phyloP scores from a whole-genome alignment of 1,284 basidiomycete genomes.

The Trametes polyzona region DNA sequence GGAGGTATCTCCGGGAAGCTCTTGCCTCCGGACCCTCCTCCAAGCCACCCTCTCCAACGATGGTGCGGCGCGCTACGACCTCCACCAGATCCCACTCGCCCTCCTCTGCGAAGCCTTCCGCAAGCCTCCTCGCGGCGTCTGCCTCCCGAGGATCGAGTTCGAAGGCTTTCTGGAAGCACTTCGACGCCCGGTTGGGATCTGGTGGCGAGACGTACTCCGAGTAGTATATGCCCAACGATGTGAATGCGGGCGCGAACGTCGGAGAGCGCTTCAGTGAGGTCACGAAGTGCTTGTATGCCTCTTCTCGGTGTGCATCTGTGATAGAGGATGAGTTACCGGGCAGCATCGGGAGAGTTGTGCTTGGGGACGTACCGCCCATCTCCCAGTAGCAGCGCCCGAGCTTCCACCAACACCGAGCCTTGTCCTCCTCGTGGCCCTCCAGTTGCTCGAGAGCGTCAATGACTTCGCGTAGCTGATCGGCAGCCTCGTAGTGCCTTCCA shows the following conservation, averaged over 20 bases:
- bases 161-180: conserved; percentile 99
- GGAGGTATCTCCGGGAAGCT: conserved; percentile 59
- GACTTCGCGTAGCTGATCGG: conserved; percentile 61
- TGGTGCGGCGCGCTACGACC: conserved; percentile 87
- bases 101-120: conserved; percentile 90
- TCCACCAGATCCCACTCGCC: conserved; percentile 97
- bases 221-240: conserved; percentile 93
- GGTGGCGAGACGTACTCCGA: conserved; percentile 70
- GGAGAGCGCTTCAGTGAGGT: conserved; percentile 78
- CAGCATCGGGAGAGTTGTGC: background rate
- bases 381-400: conserved; percentile 83
- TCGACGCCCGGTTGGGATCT: conserved; percentile 86
- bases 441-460: conserved; percentile 58
- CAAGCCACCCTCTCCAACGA: conserved; percentile 89
- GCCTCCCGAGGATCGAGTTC: conserved; percentile 92
- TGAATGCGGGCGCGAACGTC: conserved; percentile 89
- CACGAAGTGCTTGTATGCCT: conserved; percentile 85
- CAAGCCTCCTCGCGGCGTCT: conserved; percentile 83
- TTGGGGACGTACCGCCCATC: conserved; percentile 60
- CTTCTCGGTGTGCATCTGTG: conserved; percentile 51
- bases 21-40: conserved; percentile 60
- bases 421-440: conserved; percentile 57
- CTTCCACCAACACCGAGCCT: conserved; percentile 84
- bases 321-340: conserved; percentile 3
- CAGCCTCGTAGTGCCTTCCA: conserved; percentile 55